These are phyloP conservation scores for Sambucus nigra DNA, from an alignment of 129 eudicot species.

Conservation along the genomic window DNA sequence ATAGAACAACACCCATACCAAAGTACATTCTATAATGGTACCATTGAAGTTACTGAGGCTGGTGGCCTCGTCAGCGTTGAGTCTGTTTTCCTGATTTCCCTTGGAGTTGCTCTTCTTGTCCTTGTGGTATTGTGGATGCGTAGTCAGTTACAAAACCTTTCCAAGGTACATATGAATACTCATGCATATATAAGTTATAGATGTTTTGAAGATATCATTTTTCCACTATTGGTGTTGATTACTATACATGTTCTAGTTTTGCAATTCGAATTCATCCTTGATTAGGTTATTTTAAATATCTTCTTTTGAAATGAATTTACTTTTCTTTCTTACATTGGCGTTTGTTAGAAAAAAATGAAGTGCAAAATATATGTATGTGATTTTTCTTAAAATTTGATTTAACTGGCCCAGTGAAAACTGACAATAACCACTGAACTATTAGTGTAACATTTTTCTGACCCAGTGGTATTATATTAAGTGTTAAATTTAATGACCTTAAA, in stretches of 20 bases:
- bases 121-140: conserved; percentile 70
- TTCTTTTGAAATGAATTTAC: not conserved
- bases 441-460: no score
- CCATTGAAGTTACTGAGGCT: conserved; percentile 84
- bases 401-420: no score
- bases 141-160: conserved; percentile 55
- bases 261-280: not conserved
- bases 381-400: no score
- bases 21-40: conserved; percentile 79
- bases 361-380: not conserved
- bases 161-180: conserved; percentile 46
- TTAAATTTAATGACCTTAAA: no score
- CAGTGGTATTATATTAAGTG: no score
- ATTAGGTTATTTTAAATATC: not conserved
- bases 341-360: no score
- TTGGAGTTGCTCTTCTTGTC: conserved; percentile 65
- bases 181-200: not conserved
- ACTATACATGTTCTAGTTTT: not conserved
- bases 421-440: no score
- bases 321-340: not conserved
- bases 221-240: not conserved
- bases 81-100: conserved; percentile 74
- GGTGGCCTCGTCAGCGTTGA: conserved; percentile 80
- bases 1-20: conserved; percentile 75
- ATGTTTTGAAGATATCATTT: not conserved